Base-by-base conservation (phyloP, 1,139 yeast species). In the Pneumocystis carinii region DNA sequence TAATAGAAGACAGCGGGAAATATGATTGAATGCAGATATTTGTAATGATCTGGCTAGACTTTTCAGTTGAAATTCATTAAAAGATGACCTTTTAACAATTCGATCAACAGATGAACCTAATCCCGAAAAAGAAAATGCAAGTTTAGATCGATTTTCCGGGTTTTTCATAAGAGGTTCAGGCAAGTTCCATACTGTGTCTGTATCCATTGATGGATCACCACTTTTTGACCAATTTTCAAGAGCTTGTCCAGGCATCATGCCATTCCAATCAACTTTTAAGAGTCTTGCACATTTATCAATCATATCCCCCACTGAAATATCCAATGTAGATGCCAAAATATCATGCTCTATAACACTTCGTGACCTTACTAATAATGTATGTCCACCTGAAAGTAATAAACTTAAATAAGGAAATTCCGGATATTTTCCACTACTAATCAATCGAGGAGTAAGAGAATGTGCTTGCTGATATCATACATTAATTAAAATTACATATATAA, bases 301-400 rank as follows among this genome's bases (percentile, higher is more conserved):
- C 0, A 96, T 86, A 72, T 92, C 97, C 0, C 98, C 99, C 4
- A 87, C 86, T 0, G 98, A 97, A 36, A 90, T 87, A 71, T 92
- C 98, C 37, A 83, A 75, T 0, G 95, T 87, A 69, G 90, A 81
- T 12, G 86, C 83, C 5, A 94, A 70, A 1, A 92, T 81, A 66
- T 82, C 83, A 74, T 92, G 98, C 1, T 85, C 79, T 0, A 78
- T 68, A 1, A 88, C 69, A 14, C 85, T 76, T 55, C 74, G 75
- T 68, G 90, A 86, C 7, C 82, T 76, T 0, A 92, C 96, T 41
- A 90, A 76, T 84, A 90, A 83, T 0, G 98, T 90, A 71, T 92
- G 98, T 0, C 99, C 99, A 0, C 99, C 99, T 70, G 95, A 85
- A 19, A 86, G 92, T 42, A 92, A 75, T 36, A 92, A 74, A 69